Evolutionary conservation across 208 protist genomes (phyloP), one percentile per base, ranked within the genome.

Genomic region (Borovskyia barvae): DNA sequence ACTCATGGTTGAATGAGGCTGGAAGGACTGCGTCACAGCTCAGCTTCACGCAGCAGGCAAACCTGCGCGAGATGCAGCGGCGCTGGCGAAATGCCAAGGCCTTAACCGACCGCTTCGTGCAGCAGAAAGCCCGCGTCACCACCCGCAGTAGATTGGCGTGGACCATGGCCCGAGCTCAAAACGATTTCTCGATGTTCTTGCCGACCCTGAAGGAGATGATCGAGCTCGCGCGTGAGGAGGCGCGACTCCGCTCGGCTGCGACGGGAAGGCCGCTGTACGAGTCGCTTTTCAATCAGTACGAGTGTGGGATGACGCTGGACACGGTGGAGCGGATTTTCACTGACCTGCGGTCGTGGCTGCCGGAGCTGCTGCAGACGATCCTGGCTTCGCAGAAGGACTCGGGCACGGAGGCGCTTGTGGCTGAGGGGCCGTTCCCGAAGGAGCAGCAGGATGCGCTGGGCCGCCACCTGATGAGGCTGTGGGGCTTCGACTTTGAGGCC

Each of bases 401-500:
- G 4, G 24, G 54, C 2, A 50, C 17, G 29, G 45, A 12, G 36
- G 8, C 7, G 14, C 9, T 42, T 29, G 46, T 37, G 20, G 47
- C 70, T 25, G 40, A 46, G 25, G 14, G 30, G 1, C 59, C 53
- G 15, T 76, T 93, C 35, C 51, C 76, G 2, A 2, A 73, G 29
- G 60, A 51, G 0, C 61, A 64, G 26, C 87, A 92, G 69, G 36
- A 53, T 37, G 55, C 42, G 15, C 62, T 94, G 8, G 43, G 43
- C n/a, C 32, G 28, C 8, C 66, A 71, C 8, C 52, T 57, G 3
- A 72, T 85, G 40, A 77, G 72, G 29, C 19, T 79, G 37, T 90
- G 80, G 80, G 68, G 74, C 53, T 93, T 85, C 45, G 76, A 89
- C 53, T 87, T 90, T 68, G 85, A 92, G 1, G 76, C 19, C 7